These are phyloP conservation scores for Eucalyptus shirleyi DNA, from an alignment of 345 rosid species.

Conservation along the genomic window DNA sequence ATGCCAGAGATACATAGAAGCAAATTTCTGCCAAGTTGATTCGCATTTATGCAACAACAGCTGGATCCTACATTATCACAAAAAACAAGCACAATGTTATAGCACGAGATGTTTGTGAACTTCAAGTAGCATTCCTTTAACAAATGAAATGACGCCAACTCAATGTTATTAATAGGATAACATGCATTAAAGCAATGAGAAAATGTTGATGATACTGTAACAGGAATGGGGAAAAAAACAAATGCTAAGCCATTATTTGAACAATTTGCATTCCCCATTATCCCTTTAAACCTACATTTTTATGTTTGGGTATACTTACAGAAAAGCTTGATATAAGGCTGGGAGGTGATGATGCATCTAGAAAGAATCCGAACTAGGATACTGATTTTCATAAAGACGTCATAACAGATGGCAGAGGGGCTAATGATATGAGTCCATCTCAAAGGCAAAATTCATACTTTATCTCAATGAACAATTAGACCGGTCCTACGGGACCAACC, in stretches of 20 bases:
- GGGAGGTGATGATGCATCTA: not conserved
- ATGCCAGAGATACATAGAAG: not conserved
- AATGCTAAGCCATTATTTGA: not conserved
- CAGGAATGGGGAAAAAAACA: not conserved
- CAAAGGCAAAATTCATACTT: not conserved
- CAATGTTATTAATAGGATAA: not conserved
- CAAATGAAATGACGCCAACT: not conserved
- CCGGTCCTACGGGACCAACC: slow-evolving; percentile 22
- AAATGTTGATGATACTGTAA: not conserved
- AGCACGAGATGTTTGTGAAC: not conserved
- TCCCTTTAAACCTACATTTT: not conserved
- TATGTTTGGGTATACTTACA: not conserved
- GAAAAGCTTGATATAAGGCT: not conserved
- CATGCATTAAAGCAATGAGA: not conserved
- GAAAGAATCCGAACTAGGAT: not conserved
- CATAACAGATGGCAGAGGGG: not conserved
- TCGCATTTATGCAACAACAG: slow-evolving; percentile 55
- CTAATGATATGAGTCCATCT: not conserved
- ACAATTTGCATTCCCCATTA: not conserved
- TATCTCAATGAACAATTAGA: not conserved
- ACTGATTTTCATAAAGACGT: not conserved
- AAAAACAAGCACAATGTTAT: not conserved
- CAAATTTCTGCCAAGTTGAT: not conserved
- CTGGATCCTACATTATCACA: slow-evolving; percentile 47
- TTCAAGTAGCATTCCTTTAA: not conserved